Conservation (phyloP, 352 stramenopile genomes). For the Phytophthora cryptogea region DNA sequence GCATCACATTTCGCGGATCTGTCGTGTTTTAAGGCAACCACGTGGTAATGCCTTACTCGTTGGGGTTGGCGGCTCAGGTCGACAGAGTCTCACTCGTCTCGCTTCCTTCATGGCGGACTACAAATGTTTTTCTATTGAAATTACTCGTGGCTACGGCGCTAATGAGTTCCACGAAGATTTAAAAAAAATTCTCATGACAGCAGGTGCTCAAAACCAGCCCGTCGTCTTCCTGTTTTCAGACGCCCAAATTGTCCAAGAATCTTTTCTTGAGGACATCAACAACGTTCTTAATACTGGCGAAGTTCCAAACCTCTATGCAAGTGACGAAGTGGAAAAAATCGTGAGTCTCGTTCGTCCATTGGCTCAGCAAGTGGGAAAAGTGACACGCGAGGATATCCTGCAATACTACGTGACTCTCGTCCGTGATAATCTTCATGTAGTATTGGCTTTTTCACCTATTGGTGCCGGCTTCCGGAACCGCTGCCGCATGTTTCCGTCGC, state of each 20-base stretch:
- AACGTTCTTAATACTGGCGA: conserved; percentile 94
- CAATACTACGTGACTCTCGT: conserved; percentile 92
- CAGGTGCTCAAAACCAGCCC: conserved; percentile 85
- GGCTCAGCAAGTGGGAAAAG: conserved; percentile 75
- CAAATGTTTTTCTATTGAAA: conserved; percentile 92
- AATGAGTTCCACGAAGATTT: conserved; percentile 94
- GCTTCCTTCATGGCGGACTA: conserved; percentile 93
- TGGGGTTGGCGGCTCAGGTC: conserved; percentile 89
- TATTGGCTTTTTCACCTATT: conserved; percentile 94
- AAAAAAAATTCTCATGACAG: conserved; percentile 90
- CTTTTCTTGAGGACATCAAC: conserved; percentile 95
- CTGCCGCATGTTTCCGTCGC: conserved; percentile 94
- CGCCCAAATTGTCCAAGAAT: conserved; percentile 93
- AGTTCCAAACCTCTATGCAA: conserved; percentile 92
- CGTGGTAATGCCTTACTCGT: conserved; percentile 92
- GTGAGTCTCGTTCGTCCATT: conserved; percentile 82
- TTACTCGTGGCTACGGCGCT: conserved; percentile 90
- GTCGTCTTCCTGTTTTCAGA: conserved; percentile 95
- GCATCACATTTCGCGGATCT: conserved; percentile 93
- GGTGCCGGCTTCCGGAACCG: conserved; percentile 91
- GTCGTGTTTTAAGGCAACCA: conserved; percentile 91
- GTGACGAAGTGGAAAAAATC: conserved; percentile 93
- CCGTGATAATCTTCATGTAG: conserved; percentile 93
- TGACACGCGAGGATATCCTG: conserved; percentile 84
- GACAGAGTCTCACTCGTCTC: conserved; percentile 91